Evolutionary conservation across 352 stramenopile species (phyloP).

Genomic region (Globisporangium lucens): DNA sequence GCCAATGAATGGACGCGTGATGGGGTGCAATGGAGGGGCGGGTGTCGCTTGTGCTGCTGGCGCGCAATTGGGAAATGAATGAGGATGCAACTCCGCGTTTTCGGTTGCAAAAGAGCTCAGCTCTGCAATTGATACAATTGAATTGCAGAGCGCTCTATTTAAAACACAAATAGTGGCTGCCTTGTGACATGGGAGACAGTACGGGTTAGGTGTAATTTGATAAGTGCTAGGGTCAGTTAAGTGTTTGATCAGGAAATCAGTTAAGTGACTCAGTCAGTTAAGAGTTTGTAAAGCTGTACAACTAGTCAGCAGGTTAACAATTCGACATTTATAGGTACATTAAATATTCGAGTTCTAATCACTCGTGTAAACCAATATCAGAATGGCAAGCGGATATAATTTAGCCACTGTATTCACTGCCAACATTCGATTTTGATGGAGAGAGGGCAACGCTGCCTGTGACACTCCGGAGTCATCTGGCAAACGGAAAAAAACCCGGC

Average conservation of each 20-base stretch:
- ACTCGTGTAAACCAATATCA: not conserved
- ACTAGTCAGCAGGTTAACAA: not conserved
- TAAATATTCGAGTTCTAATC: not conserved
- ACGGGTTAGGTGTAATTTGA: no score
- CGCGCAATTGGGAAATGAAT: conserved; percentile 12
- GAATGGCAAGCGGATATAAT: not conserved
- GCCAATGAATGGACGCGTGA: not conserved
- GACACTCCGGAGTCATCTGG: not conserved
- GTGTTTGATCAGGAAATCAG: no score
- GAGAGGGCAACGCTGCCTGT: not conserved
- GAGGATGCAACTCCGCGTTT: not conserved
- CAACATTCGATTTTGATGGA: not conserved
- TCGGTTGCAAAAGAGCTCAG: not conserved
- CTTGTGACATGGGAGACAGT: not conserved
- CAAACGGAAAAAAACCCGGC: not conserved
- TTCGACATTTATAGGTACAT: not conserved
- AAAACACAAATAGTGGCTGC: not conserved
- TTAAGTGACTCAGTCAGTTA: not conserved
- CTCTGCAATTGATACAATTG: not conserved
- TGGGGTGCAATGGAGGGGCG: not conserved
- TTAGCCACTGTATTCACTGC: not conserved
- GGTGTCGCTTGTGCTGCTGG: conserved; percentile 7
- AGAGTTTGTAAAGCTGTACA: not conserved
- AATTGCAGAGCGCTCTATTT: not conserved
- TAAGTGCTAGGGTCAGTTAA: no score